Evolutionary conservation across 768 basidiomycete species (phyloP), one percentile per base, ranked within the genome.

Genomic region (Mrakia hoshinonis): DNA sequence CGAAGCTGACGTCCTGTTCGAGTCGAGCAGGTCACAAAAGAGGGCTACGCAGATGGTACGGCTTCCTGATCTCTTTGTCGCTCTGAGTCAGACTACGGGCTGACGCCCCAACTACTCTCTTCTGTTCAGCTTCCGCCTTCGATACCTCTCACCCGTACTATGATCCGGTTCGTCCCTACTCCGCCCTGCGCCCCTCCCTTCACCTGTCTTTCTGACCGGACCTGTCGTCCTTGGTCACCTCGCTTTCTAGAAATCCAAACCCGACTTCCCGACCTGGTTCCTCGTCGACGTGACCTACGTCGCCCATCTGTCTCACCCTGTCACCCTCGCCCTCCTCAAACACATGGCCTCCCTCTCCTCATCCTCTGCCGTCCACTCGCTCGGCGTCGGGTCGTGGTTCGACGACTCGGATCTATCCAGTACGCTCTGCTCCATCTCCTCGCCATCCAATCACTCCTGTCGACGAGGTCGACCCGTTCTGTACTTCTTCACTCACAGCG

Each of bases 301-400:
- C 15, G 49, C 66, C 15, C 39, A 20, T 7, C 49, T 67, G 26
- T 9, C 18, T 1, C 51, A 67, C 49, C 66, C 66, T 12, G 66
- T 67, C 12, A 67, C 66, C 22, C 66, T 67, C 22, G 48, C 48
- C 11, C 36, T 67, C 24, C 66, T 67, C 66, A 67, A 67, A 26
- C 52, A 67, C 39, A 47, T 67, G 3, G 66, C 66, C 15, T 38
- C 49, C 34, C 66, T 67, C 5, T 6, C 24, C 4, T n/a, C 31
- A 18, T 9, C 46, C 11, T 22, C 46, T 29, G 24, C 20, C 10
- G 20, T 5, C 55, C 34, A 34, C 20, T 46, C 39, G n/a, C 20
- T 22, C 20, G 26, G 22, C 51, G 51, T 52, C 10, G 51, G 51
- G 20, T 10, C 10, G 7, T 52, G 34, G 34, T 46, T 22, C 4